Percentiles rank a stretch among this genome's conserved stretches.
Evolutionary conservation across 371 early-diverging fungal species (phyloP).

Genomic region (Mucor plumbeus): DNA sequence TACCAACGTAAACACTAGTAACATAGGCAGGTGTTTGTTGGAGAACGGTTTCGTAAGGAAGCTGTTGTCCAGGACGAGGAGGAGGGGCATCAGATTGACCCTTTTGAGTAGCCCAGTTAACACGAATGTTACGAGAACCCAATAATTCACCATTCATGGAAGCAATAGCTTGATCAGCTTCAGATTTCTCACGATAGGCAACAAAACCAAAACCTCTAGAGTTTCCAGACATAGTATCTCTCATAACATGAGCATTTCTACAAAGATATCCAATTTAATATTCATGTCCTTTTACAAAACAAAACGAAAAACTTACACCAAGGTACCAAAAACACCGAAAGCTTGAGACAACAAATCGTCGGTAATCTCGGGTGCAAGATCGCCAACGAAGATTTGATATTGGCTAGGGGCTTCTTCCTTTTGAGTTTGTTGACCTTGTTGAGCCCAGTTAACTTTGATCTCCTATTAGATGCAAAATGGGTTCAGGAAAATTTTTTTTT

Average conservation of each 20-base stretch:
- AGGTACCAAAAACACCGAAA: constrained; percentile 64
- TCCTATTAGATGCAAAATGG: constrained; percentile 34
- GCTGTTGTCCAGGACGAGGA: constrained; percentile 58
- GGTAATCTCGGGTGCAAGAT: constrained; percentile 84
- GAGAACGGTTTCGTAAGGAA: constrained; percentile 73
- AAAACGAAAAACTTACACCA: constrained; percentile 62
- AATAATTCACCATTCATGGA: constrained; percentile 88
- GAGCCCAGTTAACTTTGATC: constrained; percentile 58
- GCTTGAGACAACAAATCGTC: constrained; percentile 73
- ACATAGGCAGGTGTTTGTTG: constrained; percentile 80
- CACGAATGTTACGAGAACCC: constrained; percentile 67
- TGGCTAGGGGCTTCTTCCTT: constrained; percentile 71
- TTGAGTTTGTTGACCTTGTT: constrained; percentile 36
- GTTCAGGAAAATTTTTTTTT: neutral
- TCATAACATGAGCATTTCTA: constrained; percentile 68
- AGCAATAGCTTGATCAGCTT: constrained; percentile 80
- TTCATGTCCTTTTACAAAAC: constrained; percentile 26
- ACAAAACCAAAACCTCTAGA: constrained; percentile 86
- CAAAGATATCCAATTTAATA: constrained; percentile 15
- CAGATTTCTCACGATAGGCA: constrained; percentile 79
- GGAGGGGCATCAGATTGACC: constrained; percentile 56
- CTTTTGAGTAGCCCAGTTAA: constrained; percentile 77
- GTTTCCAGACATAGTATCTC: constrained; percentile 81
- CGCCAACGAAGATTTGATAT: constrained; percentile 86
- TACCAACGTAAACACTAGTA: constrained; percentile 89